Base-by-base conservation (phyloP, 306 rosid genomes). In the Cicer cuneatum region DNA sequence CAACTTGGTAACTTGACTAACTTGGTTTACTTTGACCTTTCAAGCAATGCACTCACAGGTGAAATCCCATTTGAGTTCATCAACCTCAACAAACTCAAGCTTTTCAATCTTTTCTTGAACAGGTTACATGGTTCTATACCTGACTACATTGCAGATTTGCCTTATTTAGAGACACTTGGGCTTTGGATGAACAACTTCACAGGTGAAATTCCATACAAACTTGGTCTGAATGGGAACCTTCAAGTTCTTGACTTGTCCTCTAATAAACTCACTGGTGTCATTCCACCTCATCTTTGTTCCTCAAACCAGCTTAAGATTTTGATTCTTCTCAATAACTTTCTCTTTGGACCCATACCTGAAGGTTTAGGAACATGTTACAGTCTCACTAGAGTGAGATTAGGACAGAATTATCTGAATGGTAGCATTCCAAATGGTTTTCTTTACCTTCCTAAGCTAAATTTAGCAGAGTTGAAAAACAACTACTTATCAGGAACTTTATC, bases 171-270 rank as follows among this genome's bases (percentile, higher is more conserved):
- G 45, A 80, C 87, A 2, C 87, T 93, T 54, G 85, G 68, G 11
- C 84, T 93, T 42, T 93, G 94, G 96, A 87, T 61, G 92, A 93
- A 93, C 92, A 90, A 90, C 84, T 93, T 93, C 85, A 90, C 94
- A 0, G 96, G 98, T 64, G 86, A 78, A 62, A 89, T 93, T 15
- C 98, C 98, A 1, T 68, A 81, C 78, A 83, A 73, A 41, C 98
- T 93, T 3, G 98, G 98, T 69, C 83, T 72, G 8, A 89, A 71
- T 49, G 92, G 91, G 76, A 90, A 85, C 75, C 89, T 93, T 9
- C 89, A 83, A 49, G 10, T 65, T n/a, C 85, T 93, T n/a, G 96
- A 93, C 46, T 87, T 93, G 90, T 93, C 98, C 6, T 80, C 98
- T 10, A 93, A 90, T 75, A 93, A 90, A 83, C 92, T 93, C 83